Evolutionary conservation across 179 eudicot species (phyloP).

Genomic region (Patellifolia procumbens): DNA sequence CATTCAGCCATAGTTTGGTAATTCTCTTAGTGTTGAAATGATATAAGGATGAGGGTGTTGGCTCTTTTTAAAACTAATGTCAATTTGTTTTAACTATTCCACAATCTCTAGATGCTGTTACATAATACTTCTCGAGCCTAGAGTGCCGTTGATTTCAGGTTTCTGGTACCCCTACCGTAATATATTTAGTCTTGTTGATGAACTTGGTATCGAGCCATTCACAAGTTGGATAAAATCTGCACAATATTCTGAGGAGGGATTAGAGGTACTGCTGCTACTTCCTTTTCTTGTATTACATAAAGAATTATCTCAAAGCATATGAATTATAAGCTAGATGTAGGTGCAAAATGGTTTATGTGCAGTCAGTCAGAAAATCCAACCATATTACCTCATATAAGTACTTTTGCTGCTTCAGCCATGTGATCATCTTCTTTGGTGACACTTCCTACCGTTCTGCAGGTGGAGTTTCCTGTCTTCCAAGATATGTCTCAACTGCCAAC

Average conservation of each 20-base stretch:
- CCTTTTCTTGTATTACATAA: background rate
- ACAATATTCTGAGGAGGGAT: constrained; percentile 60
- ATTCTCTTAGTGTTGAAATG: too few relatives aligned
- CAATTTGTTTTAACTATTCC: background rate
- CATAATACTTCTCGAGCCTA: constrained; percentile 11
- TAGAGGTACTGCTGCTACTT: constrained; percentile 51
- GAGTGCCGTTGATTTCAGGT: constrained; percentile 38
- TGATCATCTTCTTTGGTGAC: background rate
- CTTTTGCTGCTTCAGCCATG: background rate
- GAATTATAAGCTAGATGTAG: background rate
- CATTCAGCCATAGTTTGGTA: too few relatives aligned
- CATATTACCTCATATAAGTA: background rate
- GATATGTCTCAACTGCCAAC: constrained; percentile 59
- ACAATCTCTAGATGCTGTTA: constrained; percentile 4
- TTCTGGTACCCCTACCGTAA: constrained; percentile 76
- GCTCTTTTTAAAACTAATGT: background rate
- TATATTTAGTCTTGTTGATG: constrained; percentile 64
- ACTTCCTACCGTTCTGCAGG: too few relatives aligned
- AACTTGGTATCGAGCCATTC: constrained; percentile 63
- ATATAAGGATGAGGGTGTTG: background rate
- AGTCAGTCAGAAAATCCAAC: background rate
- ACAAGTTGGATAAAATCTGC: constrained; percentile 58
- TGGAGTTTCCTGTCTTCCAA: constrained; percentile 67
- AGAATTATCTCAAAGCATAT: background rate
- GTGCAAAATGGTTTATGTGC: background rate